Evolutionary conservation across 2,329 filamentous ascomycete genomes (phyloP).

Genomic region (Fusarium sambucinum): DNA sequence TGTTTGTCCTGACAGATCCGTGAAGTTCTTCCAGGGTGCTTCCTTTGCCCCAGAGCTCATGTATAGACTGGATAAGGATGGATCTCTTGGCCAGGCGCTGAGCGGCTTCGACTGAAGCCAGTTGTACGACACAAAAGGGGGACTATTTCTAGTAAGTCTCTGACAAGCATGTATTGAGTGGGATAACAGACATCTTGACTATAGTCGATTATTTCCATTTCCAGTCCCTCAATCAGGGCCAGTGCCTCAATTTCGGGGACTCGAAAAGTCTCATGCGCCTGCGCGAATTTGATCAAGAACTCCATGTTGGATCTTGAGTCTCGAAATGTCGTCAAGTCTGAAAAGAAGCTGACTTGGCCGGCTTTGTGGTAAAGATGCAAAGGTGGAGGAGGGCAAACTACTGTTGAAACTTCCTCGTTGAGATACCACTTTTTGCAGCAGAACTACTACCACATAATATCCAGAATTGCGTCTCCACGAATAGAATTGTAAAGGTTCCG

Average conservation of each 20-base stretch:
- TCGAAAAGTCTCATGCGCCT: slow-evolving; percentile 92
- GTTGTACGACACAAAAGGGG: slow-evolving; percentile 83
- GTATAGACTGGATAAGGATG: slow-evolving; percentile 84
- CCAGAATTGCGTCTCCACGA: background rate
- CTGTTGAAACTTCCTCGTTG: background rate
- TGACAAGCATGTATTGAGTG: slow-evolving; percentile 13
- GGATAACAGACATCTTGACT: slow-evolving; percentile 72
- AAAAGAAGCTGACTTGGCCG: slow-evolving; percentile 10
- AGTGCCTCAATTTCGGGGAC: slow-evolving; percentile 85
- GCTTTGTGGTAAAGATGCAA: slow-evolving; percentile 12
- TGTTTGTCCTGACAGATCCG: slow-evolving; percentile 68
- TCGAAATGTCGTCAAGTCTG: background rate
- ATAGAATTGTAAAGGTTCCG: background rate
- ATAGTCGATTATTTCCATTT: slow-evolving; percentile 81
- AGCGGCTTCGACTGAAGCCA: slow-evolving; percentile 75
- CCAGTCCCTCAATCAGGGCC: slow-evolving; percentile 74
- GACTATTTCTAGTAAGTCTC: slow-evolving; percentile 66
- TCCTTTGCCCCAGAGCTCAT: slow-evolving; percentile 89
- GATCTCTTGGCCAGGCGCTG: slow-evolving; percentile 77
- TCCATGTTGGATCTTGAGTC: slow-evolving; percentile 64
- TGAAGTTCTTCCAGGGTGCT: slow-evolving; percentile 76
- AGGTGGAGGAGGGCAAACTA: slow-evolving; percentile 25
- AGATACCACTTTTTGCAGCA: background rate
- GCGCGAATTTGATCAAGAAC: slow-evolving; percentile 89
- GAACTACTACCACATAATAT: background rate